Conservation (phyloP, 2,329 filamentous ascomycete genomes). For the Sarocladium brachiariae region DNA sequence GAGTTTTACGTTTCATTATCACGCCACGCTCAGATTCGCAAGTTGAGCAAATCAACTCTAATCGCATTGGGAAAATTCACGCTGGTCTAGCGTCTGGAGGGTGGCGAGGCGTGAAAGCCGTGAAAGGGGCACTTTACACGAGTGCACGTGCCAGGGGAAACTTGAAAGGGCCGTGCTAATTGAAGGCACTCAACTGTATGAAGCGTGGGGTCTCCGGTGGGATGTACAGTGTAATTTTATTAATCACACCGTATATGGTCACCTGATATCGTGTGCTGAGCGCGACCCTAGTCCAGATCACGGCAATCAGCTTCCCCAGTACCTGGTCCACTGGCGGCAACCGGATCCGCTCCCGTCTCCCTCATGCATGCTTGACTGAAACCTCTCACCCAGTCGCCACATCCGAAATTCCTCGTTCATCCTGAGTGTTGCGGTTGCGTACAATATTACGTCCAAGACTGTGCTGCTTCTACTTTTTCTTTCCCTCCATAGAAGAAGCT, state of each 20-base stretch:
- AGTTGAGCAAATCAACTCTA: neutral
- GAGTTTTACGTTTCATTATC: neutral
- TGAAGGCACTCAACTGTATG: too few relatives aligned
- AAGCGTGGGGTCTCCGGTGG: neutral
- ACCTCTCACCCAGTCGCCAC: too few relatives aligned
- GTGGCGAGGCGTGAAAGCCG: constrained; percentile 9
- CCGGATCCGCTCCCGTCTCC: neutral
- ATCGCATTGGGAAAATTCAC: constrained; percentile 9
- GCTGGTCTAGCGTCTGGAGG: constrained; percentile 1
- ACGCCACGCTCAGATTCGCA: neutral
- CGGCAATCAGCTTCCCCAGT: neutral
- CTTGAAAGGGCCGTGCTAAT: constrained; percentile 1
- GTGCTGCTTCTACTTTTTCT: too few relatives aligned
- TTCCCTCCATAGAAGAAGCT: too few relatives aligned
- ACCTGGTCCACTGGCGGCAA: constrained; percentile 1
- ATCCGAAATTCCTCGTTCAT: too few relatives aligned
- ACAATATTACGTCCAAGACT: too few relatives aligned
- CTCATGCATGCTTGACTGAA: neutral
- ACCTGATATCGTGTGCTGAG: constrained; percentile 10
- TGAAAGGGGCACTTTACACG: constrained; percentile 8
- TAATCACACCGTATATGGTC: constrained; percentile 5
- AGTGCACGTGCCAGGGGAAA: neutral
- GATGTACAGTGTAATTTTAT: neutral
- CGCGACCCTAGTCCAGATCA: constrained; percentile 6
- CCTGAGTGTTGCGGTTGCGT: too few relatives aligned